Conservation (phyloP, 495 filamentous ascomycete species). For the Xylaria telfairii region DNA sequence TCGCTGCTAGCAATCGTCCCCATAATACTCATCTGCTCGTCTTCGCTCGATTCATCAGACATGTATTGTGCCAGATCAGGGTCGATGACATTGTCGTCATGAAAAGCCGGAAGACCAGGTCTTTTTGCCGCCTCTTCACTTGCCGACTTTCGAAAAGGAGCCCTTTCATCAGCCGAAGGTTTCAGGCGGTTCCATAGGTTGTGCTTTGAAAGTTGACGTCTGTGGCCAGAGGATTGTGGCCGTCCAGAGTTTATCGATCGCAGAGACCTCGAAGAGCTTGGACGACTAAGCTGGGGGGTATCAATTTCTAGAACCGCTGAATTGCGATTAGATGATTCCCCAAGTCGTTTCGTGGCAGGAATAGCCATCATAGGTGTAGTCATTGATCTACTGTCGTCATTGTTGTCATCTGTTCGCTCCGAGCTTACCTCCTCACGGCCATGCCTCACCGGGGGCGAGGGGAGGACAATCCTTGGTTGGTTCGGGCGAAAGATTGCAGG, state of each 20-base stretch:
- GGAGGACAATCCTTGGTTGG: slow-evolving; percentile 44
- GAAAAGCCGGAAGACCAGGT: slow-evolving; percentile 83
- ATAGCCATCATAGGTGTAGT: slow-evolving; percentile 80
- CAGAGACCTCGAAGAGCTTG: slow-evolving; percentile 92
- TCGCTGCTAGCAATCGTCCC: slow-evolving; percentile 65
- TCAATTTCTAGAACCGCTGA: slow-evolving; percentile 92
- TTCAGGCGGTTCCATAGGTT: slow-evolving; percentile 71
- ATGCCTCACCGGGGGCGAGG: slow-evolving; percentile 29
- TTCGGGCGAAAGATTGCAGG: slow-evolving; percentile 60
- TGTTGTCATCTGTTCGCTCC: slow-evolving; percentile 47
- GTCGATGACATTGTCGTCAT: slow-evolving; percentile 97
- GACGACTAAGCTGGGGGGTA: slow-evolving; percentile 73
- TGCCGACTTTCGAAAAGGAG: slow-evolving; percentile 83
- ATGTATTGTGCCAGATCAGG: slow-evolving; percentile 94
- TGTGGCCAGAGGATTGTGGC: slow-evolving; percentile 77
- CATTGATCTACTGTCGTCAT: slow-evolving; percentile 50
- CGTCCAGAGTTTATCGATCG: slow-evolving; percentile 72
- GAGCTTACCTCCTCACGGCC: slow-evolving; percentile 49
- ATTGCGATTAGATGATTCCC: slow-evolving; percentile 78
- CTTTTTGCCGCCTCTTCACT: slow-evolving; percentile 66
- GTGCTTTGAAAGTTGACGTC: slow-evolving; percentile 85
- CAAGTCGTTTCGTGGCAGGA: slow-evolving; percentile 81
- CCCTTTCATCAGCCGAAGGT: slow-evolving; percentile 65
- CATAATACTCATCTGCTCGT: slow-evolving; percentile 88
- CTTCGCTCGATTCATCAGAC: slow-evolving; percentile 91